Conservation (phyloP, 139 green algal genomes). For the Astrephomene gubernaculifera region DNA sequence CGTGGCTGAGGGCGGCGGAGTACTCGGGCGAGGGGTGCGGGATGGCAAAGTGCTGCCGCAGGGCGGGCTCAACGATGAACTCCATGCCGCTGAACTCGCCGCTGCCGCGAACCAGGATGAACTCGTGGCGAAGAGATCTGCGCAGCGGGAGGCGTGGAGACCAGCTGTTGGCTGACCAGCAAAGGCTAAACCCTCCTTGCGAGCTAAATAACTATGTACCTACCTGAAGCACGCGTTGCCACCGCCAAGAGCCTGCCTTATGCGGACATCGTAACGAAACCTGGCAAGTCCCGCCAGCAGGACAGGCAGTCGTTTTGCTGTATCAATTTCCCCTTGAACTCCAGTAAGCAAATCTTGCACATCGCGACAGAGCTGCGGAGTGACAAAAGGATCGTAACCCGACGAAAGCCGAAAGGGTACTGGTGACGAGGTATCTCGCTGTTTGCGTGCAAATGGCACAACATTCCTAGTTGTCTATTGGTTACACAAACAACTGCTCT, state of each 20-base stretch:
- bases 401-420: no score
- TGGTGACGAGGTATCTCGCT: not conserved
- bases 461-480: not conserved
- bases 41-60: slow-evolving; percentile 58
- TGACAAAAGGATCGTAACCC: not conserved
- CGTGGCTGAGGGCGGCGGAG: slow-evolving; percentile 5
- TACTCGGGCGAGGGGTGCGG: slow-evolving; percentile 52
- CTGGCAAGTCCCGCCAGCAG: not conserved
- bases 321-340: not conserved
- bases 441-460: not conserved
- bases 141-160: not conserved
- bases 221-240: slow-evolving; percentile 27
- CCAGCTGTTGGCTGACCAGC: not conserved
- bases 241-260: not conserved
- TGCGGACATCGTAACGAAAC: not conserved
- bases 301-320: not conserved
- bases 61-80: slow-evolving; percentile 52
- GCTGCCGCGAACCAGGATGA: slow-evolving; percentile 21
- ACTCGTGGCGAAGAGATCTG: slow-evolving; percentile 35
- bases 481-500: not conserved
- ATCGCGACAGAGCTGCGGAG: not conserved
- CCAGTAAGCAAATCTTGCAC: not conserved
- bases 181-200: not conserved
- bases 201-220: not conserved
- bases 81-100: slow-evolving; percentile 44